Evolutionary conservation across 1,139 yeast genomes (phyloP), one percentile per base, ranked within the genome.

Genomic region (Saccharomyces pastorianus): DNA sequence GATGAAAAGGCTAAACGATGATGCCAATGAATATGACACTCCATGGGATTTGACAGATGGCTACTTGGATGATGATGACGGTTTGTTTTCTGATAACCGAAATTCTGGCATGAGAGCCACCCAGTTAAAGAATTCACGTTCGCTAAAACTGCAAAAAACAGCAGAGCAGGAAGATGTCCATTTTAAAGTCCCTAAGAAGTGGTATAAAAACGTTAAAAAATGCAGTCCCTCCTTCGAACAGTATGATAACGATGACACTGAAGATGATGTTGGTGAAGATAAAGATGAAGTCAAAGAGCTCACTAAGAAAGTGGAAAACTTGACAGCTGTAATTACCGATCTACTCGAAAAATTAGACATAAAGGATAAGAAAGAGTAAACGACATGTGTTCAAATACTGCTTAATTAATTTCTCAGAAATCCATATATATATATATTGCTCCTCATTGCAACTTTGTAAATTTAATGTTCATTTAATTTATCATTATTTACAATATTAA

Each of bases 31-130:
- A 64, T 66, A 74, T 41, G 89, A 89, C 62, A 78, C 84, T 20
- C 91, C 85, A 65, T 88, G 96, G 95, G 88, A 85, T 61, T 74
- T 88, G 61, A 79, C 85, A 8, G 96, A 88, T 68, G 96, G 96
- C 0, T 88, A 77, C 64, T 60, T 64, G 17, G 79, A 77, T 51
- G 75, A 71, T 44, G 78, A 67, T 29, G 67, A 64, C 14, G 72
- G 71, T 5, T 53, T 68, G 2, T 65, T 68, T 46, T 59, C 65
- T 13, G 56, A 62, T n/a, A 67, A 64, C 46, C 59, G 58, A 2
- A 54, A 55, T 23, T 68, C 69, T 28, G 67, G 67, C 31, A 58
- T 58, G 71, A 71, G 76, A 68, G 60, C 76, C 68, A 32, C 78
- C 71, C 55, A 75, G 69, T 57, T 76, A 69, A 64, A 71, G 75